phyloP scores from a whole-genome alignment of 441 rosid genomes.

The Jatropha multifida region DNA sequence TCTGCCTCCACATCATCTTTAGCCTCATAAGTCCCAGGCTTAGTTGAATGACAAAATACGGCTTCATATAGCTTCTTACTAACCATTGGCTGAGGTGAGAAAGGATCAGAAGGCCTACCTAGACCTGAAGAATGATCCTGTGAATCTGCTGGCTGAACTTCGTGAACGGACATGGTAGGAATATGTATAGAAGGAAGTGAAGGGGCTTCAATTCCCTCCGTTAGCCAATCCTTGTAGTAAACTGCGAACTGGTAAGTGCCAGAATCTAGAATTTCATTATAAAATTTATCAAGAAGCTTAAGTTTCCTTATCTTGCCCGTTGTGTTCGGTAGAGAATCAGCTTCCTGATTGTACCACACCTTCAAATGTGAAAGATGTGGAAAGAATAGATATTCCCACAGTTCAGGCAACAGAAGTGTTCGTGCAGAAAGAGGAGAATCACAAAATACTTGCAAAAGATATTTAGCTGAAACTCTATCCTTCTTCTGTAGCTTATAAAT shows the following conservation, averaged over 20 bases:
- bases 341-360: conserved; percentile 58
- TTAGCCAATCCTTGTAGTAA: conserved; percentile 73
- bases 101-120: conserved; percentile 34
- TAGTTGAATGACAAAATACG: conserved; percentile 35
- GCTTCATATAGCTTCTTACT: conserved; percentile 54
- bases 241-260: conserved; percentile 56
- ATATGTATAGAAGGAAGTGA: conserved; percentile 46
- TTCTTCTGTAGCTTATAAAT: conserved; percentile 56
- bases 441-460: conserved; percentile 61
- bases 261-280: conserved; percentile 54
- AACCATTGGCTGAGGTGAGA: conserved; percentile 53
- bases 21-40: conserved; percentile 29
- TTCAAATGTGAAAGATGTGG: conserved; percentile 68
- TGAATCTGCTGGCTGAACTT: conserved; percentile 27
- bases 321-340: conserved; percentile 36
- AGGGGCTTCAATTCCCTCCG: conserved; percentile 54
- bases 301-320: conserved; percentile 39
- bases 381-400: conserved; percentile 57
- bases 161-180: conserved; percentile 40
- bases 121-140: conserved; percentile 34
- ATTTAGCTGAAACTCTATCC: conserved; percentile 56
- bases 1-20: conserved; percentile 28
- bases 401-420: conserved; percentile 46
- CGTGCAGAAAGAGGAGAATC: conserved; percentile 57
- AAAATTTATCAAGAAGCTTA: conserved; percentile 55